A percentile compares a stretch with the other conserved stretches of the same genome.
Conservation (phyloP, 2,329 filamentous ascomycete genomes). For the Ophiocordyceps camponoti-leonardi region DNA sequence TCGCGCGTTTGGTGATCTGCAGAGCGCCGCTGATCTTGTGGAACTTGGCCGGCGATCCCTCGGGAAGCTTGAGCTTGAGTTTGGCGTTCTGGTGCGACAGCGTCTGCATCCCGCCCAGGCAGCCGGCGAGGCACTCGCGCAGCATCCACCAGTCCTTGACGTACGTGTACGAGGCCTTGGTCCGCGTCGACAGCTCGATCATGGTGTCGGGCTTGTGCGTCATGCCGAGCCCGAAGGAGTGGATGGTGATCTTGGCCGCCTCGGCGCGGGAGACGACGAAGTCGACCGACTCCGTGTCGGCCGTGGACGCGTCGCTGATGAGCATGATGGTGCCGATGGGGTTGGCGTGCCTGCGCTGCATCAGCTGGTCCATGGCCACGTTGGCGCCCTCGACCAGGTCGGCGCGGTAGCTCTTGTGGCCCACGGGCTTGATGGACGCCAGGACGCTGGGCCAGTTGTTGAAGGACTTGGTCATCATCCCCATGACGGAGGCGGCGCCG, state of each 20-base stretch:
- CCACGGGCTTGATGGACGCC: slow-evolving; percentile 76
- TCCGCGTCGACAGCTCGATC: slow-evolving; percentile 90
- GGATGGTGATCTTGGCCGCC: slow-evolving; percentile 91
- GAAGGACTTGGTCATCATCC: slow-evolving; percentile 95
- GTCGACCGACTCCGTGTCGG: slow-evolving; percentile 87
- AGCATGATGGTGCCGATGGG: slow-evolving; percentile 88
- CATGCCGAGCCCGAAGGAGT: slow-evolving; percentile 89
- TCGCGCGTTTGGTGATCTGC: slow-evolving; percentile 90
- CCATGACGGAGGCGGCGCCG: slow-evolving; percentile 86
- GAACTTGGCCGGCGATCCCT: slow-evolving; percentile 94
- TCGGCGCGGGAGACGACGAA: slow-evolving; percentile 95
- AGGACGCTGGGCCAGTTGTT: slow-evolving; percentile 77
- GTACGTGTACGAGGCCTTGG: slow-evolving; percentile 94
- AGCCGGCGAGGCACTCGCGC: slow-evolving; percentile 85
- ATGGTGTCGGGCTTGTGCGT: slow-evolving; percentile 98
- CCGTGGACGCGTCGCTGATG: slow-evolving; percentile 93
- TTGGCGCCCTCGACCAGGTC: slow-evolving; percentile 97
- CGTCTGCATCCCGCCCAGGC: slow-evolving; percentile 77
- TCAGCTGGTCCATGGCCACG: slow-evolving; percentile 93
- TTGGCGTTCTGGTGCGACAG: slow-evolving; percentile 98
- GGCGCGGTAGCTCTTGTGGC: slow-evolving; percentile 88
- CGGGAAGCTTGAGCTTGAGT: slow-evolving; percentile 80
- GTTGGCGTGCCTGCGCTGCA: slow-evolving; percentile 94
- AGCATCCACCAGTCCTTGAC: slow-evolving; percentile 99
- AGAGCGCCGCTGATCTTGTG: slow-evolving; percentile 95